Evolutionary conservation across 495 filamentous ascomycete genomes (phyloP), one percentile per base, ranked within the genome.

Genomic region (Xylaria flabelliformis): DNA sequence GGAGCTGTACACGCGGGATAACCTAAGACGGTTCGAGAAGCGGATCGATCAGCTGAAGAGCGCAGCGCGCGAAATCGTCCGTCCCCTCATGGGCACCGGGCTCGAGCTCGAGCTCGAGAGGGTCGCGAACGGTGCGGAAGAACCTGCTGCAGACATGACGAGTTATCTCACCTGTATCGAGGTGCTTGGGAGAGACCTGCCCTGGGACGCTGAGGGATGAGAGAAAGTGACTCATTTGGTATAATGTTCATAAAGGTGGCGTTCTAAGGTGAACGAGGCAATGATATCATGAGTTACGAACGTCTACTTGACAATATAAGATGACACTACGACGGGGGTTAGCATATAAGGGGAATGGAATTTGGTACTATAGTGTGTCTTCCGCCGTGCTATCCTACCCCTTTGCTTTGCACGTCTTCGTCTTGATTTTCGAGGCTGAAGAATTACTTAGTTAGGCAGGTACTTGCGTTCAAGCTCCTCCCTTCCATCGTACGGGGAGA

Each of bases 41-140:
- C 86, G 92, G 50, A 87, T 97, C 75, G 94, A 97, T 56, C 94
- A 97, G 81, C 84, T 97, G 24, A 97, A 97, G 81, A 85, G 86
- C 55, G 84, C 93, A 75, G 94, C 94, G 34, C 87, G 90, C 39
- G 93, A 97, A 73, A 87, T 91, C 36, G 94, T 97, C n/a, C 90
- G 91, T 66, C 93, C 94, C 34, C 81, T 97, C 26, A 95, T 95
- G 92, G 88, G 91, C 34, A 94, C 91, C 75, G 93, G 90, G 64
- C 84, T 95, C 24, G 93, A 96, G 78, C 80, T 95, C 64, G 94
- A 97, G 79, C 80, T 85, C 19, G 76, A 80, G 41, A 72, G 76
- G 36, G 72, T 73, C 1, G 51, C 66, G n/a, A 73, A 73, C 59
- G 83, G 86, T 19, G 69, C 89, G 26, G 85, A 85, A 4, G 71